Evolutionary conservation across 208 protist genomes (phyloP).

Genomic region (Leishmania braziliensis): DNA sequence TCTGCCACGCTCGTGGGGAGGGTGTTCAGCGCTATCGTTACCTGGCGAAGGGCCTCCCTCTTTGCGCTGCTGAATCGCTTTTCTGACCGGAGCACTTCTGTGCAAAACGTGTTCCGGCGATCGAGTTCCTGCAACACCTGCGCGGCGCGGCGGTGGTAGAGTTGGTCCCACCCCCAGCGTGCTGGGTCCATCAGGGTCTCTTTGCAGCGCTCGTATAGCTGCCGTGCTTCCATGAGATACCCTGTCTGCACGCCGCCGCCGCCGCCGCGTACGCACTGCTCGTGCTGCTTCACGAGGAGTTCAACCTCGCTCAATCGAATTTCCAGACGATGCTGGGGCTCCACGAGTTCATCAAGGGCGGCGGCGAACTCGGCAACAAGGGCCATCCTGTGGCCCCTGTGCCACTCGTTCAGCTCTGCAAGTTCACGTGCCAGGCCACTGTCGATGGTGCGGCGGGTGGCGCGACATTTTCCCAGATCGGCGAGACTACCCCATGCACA

Average conservation of each 20-base stretch:
- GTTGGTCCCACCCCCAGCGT: constrained; percentile 1
- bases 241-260: background rate
- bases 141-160: constrained; percentile 3
- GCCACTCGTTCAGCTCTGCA: constrained; percentile 6
- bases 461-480: background rate
- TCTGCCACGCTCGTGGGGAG: background rate
- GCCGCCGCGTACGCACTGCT: background rate
- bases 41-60: background rate
- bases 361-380: constrained; percentile 10
- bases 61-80: background rate
- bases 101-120: background rate
- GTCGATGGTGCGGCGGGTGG: background rate
- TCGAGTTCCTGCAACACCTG: constrained; percentile 6
- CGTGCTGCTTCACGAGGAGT: constrained; percentile 2
- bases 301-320: background rate
- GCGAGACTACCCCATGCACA: constrained; percentile 58
- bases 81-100: constrained; percentile 1
- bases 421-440: background rate
- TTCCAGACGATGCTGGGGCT: constrained; percentile 6
- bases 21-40: background rate
- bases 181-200: background rate
- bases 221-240: background rate
- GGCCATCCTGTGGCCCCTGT: constrained; percentile 1
- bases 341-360: constrained; percentile 10
- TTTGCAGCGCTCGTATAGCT: constrained; percentile 8